Evolutionary conservation across 2,329 filamentous ascomycete species (phyloP).

Genomic region (Dactylellina sp.): DNA sequence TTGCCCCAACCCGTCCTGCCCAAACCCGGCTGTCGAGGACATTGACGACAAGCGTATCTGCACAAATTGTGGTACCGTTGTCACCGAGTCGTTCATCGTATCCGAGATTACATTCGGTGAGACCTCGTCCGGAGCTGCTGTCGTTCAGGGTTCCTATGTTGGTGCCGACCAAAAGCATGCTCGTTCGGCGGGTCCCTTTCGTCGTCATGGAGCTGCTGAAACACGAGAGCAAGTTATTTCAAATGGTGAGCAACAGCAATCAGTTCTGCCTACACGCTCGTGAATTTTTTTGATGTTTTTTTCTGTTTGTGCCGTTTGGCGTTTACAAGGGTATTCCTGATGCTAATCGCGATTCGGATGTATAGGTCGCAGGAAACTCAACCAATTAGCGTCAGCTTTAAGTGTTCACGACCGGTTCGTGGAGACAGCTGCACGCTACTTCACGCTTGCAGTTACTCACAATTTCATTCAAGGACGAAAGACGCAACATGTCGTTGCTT

Average conservation of each 20-base stretch:
- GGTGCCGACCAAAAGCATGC: conserved; percentile 86
- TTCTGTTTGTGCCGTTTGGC: conserved; percentile 38
- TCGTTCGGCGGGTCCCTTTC: conserved; percentile 70
- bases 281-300: conserved; percentile 55
- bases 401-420: conserved; percentile 73
- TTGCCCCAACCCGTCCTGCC: conserved; percentile 55
- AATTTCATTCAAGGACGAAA: conserved; percentile 89
- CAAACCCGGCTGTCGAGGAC: conserved; percentile 56
- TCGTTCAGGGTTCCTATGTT: conserved; percentile 90
- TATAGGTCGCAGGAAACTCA: conserved; percentile 65
- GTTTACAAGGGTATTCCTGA: conserved; percentile 23
- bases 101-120: conserved; percentile 93
- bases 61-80: conserved; percentile 83
- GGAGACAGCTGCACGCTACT: conserved; percentile 77
- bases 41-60: conserved; percentile 70
- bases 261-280: conserved; percentile 7
- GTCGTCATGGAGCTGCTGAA: conserved; percentile 71
- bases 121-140: conserved; percentile 82
- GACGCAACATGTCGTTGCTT: conserved; percentile 85
- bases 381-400: conserved; percentile 69
- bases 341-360: conserved; percentile 56
- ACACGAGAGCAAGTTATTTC: conserved; percentile 72
- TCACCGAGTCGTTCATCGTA: conserved; percentile 88
- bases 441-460: conserved; percentile 78
- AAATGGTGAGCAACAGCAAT: conserved; percentile 64